These are phyloP conservation scores for Lachnellula occidentalis DNA, from an alignment of 2,329 filamentous ascomycete genomes.

Conservation along the genomic window DNA sequence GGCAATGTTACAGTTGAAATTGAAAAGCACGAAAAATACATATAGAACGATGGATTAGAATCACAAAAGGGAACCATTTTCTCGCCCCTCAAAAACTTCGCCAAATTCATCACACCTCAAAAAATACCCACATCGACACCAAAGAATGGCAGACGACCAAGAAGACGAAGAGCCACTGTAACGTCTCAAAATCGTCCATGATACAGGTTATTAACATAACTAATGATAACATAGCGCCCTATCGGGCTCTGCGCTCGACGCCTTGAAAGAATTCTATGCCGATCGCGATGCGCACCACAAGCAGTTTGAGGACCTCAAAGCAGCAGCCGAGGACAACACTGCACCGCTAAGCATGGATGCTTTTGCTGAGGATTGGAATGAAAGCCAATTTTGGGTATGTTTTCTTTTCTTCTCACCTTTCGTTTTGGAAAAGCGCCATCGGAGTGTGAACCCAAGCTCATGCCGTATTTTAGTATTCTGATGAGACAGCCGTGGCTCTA, in stretches of 20 bases:
- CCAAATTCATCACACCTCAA: constrained; percentile 1
- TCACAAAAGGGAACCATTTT: not conserved
- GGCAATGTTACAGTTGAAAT: too few species aligned
- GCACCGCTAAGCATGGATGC: constrained; percentile 54
- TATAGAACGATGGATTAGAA: not conserved
- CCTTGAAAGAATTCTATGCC: constrained; percentile 67
- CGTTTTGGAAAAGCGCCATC: too few species aligned
- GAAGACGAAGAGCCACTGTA: constrained; percentile 10
- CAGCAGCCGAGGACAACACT: constrained; percentile 51
- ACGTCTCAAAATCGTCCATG: not conserved
- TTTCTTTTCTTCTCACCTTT: not conserved
- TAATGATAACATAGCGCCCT: constrained; percentile 44
- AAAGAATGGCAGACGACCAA: constrained; percentile 5
- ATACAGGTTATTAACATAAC: not conserved
- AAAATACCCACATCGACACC: constrained; percentile 2
- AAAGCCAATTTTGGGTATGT: constrained; percentile 75
- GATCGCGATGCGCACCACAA: constrained; percentile 64
- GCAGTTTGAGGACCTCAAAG: constrained; percentile 63
- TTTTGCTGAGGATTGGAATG: constrained; percentile 78
- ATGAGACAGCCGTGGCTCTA: constrained; percentile 60
- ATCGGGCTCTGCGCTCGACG: constrained; percentile 59
- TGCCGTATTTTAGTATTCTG: constrained; percentile 52
- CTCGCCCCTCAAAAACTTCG: not conserved
- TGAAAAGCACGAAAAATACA: too few species aligned
- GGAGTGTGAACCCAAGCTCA: not conserved